Base-by-base conservation (phyloP, 192 early-diverging fungal genomes). In the Dissophora ornata region DNA sequence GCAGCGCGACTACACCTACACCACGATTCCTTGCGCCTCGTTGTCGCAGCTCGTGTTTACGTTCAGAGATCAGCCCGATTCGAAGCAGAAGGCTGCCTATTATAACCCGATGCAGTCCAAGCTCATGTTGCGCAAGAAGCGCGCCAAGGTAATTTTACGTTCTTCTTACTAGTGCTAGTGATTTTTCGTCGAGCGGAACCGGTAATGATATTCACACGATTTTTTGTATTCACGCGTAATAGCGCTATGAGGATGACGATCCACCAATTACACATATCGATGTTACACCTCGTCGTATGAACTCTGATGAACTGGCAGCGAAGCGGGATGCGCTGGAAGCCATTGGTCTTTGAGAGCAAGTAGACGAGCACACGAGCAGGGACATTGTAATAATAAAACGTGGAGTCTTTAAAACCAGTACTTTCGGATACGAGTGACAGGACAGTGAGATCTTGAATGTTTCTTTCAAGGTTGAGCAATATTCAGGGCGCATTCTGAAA, bases 81-180 rank as follows among this genome's bases (percentile, higher is more conserved):
- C 59, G 10, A 62, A 62, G 24, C 57, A 77, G 34, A 77, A 57
- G 32, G 57, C 73, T 18, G 73, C 73, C 22, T 77, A 67, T 15
- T 77, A 77, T 59, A 77, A 77, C 47, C 58, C 64, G 6, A 77
- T 67, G 59, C 73, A 77, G 40, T 77, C 73, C 28, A 77, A 77
- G n/a, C 59, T 77, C 16, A 77, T 77, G 73, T 28, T 77, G 33
- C 64, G 73, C 51, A 77, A 77, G 59, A 77, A 77, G 59, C 73
- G 73, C 36, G 63, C 53, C 42, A 77, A 77, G 63, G 73, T 77
- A 77, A 16, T 10, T 41, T 54, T 57, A 32, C 40, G 3, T 56
- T 66, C 34, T 36, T 25, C 24, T 34, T 19, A n/a, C n/a, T n/a
- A n/a, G n/a, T n/a, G n/a, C n/a, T n/a, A n/a, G n/a, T n/a, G n/a